Conservation (phyloP, 2,329 filamentous ascomycete genomes). For the Phyllosticta paracitricarpa region DNA sequence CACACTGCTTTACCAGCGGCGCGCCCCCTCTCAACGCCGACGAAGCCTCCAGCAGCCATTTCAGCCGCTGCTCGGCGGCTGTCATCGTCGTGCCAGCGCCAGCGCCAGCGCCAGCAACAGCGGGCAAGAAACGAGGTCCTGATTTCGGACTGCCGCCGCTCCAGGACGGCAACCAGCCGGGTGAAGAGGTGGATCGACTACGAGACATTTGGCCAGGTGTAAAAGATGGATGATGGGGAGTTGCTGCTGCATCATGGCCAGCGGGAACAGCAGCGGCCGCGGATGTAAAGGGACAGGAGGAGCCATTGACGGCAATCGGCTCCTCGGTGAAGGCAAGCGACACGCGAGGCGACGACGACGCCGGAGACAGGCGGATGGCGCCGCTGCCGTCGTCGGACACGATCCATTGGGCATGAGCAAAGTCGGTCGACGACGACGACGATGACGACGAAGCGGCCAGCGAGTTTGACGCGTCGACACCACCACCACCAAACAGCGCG, state of each 20-base stretch:
- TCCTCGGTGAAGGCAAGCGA: constrained; percentile 5
- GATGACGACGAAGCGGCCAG: no score
- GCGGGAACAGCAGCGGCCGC: background rate
- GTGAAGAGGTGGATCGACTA: background rate
- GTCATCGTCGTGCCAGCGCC: background rate
- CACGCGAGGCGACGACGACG: background rate
- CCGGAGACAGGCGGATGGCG: constrained; percentile 1
- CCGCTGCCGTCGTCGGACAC: background rate
- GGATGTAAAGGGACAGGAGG: background rate
- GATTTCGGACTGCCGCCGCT: background rate
- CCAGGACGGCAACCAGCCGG: background rate
- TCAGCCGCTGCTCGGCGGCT: background rate
- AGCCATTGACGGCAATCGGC: background rate
- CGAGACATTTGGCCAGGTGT: background rate
- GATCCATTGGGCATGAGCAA: background rate
- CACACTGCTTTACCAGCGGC: background rate
- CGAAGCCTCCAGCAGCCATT: background rate
- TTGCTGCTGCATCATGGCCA: background rate
- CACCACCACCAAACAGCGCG: constrained; percentile 6
- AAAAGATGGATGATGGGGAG: background rate
- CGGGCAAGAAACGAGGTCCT: background rate
- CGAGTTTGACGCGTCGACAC: background rate
- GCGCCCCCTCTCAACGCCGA: background rate
- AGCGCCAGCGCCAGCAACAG: background rate
- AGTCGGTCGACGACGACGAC: background rate